Conservation (phyloP, 2,329 filamentous ascomycete species). For the Neopestalotiopsis clavispora region DNA sequence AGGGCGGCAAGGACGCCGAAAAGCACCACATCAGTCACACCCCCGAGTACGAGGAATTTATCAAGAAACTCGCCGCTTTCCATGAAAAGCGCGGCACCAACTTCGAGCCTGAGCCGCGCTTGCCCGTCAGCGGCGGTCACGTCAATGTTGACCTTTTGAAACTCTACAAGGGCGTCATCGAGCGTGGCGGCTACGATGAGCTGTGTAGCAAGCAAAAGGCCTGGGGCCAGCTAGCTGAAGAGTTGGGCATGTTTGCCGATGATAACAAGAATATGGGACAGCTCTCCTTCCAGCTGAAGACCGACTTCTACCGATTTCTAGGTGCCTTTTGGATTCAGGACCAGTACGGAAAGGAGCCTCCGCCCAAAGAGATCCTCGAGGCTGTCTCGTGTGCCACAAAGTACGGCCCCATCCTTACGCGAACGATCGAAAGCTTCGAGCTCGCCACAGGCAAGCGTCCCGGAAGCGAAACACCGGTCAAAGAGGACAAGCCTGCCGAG, state of each 20-base stretch:
- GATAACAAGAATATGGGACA: constrained; percentile 70
- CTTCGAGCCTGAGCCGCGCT: constrained; percentile 74
- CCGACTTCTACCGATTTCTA: constrained; percentile 87
- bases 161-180: constrained; percentile 78
- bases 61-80: constrained; percentile 73
- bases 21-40: constrained; percentile 59
- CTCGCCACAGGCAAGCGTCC: constrained; percentile 56
- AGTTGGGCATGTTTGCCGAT: constrained; percentile 75
- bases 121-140: constrained; percentile 71
- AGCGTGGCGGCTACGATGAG: constrained; percentile 84
- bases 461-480: constrained; percentile 63
- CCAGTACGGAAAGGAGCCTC: constrained; percentile 78
- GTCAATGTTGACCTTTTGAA: constrained; percentile 78
- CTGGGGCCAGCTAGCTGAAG: constrained; percentile 79
- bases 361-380: constrained; percentile 87
- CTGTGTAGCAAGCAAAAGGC: constrained; percentile 83
- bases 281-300: constrained; percentile 86
- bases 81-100: constrained; percentile 80
- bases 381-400: constrained; percentile 78
- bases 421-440: constrained; percentile 79
- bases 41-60: constrained; percentile 79
- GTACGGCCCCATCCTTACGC: constrained; percentile 77
- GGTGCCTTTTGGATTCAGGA: constrained; percentile 85
- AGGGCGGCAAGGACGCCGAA: constrained; percentile 30
- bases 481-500: constrained; percentile 63